Conservation (phyloP, 345 rosid genomes). For the Ailanthus altissimus region DNA sequence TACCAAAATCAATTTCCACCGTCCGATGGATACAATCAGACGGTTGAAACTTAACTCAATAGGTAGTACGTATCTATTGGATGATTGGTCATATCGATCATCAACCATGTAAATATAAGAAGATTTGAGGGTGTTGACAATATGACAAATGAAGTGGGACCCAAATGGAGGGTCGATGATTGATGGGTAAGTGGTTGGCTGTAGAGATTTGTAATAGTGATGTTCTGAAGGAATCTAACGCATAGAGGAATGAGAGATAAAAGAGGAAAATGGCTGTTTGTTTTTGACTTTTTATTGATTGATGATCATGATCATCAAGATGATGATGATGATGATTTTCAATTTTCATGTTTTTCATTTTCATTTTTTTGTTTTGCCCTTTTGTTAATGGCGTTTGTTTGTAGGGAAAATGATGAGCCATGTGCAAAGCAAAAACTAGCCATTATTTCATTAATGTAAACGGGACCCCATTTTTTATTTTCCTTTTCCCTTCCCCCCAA, state of each 20-base stretch:
- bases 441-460: conserved; percentile 6
- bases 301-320: too few species aligned
- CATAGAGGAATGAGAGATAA: neutral
- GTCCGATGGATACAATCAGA: neutral
- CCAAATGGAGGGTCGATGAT: neutral
- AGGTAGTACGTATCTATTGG: too few species aligned
- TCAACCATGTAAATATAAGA: neutral
- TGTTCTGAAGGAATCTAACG: conserved; percentile 6
- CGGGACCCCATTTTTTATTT: conserved; percentile 6
- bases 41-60: too few species aligned
- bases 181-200: conserved; percentile 15
- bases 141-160: conserved; percentile 18
- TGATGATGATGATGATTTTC: neutral
- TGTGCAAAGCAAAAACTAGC: conserved; percentile 24
- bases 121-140: conserved; percentile 1
- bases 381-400: conserved; percentile 26
- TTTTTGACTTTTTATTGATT: too few species aligned
- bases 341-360: too few species aligned
- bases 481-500: too few species aligned
- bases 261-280: conserved; percentile 5
- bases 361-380: too few species aligned
- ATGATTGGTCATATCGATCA: too few species aligned
- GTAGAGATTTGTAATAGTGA: neutral
- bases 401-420: conserved; percentile 28
- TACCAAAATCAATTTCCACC: neutral